A percentile compares a stretch with the other conserved stretches of the same genome.
Conservation (phyloP, 2,329 filamentous ascomycete genomes). For the Chrysoporthe cubensis region DNA sequence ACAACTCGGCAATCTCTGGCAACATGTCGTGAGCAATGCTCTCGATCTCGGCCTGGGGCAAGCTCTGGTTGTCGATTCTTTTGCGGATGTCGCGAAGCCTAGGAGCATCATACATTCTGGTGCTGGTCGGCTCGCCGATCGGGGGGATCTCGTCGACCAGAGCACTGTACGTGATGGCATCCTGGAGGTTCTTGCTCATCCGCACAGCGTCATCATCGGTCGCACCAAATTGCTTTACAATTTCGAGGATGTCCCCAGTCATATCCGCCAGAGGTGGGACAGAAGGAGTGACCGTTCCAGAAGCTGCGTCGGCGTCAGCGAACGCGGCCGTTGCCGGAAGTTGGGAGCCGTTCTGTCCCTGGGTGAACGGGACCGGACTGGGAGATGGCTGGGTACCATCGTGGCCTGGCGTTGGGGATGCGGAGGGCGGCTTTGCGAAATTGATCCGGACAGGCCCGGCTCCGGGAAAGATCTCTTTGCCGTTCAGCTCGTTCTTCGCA, state of each 20-base stretch:
- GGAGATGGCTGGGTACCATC: slow-evolving; percentile 88
- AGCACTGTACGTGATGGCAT: slow-evolving; percentile 72
- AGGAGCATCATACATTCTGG: slow-evolving; percentile 88
- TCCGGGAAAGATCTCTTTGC: slow-evolving; percentile 97
- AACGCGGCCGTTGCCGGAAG: slow-evolving; percentile 47
- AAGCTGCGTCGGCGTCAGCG: slow-evolving; percentile 36
- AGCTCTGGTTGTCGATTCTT: slow-evolving; percentile 92
- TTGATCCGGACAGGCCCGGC: slow-evolving; percentile 94
- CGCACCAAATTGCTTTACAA: slow-evolving; percentile 87
- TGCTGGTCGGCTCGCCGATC: slow-evolving; percentile 85
- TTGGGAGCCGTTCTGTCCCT: slow-evolving; percentile 52
- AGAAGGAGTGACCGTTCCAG: slow-evolving; percentile 56
- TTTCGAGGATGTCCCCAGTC: slow-evolving; percentile 79
- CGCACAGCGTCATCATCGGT: slow-evolving; percentile 74
- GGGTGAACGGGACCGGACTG: slow-evolving; percentile 82
- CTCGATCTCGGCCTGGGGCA: slow-evolving; percentile 86
- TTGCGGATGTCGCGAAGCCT: slow-evolving; percentile 95
- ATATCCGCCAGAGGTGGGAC: slow-evolving; percentile 78
- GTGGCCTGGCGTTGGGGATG: slow-evolving; percentile 84
- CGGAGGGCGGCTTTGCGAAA: slow-evolving; percentile 93
- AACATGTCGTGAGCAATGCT: slow-evolving; percentile 92
- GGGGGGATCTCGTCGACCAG: slow-evolving; percentile 87
- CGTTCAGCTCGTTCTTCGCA: slow-evolving; percentile 86
- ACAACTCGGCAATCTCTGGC: slow-evolving; percentile 90
- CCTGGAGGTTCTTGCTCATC: slow-evolving; percentile 75